Evolutionary conservation across 2,329 filamentous ascomycete genomes (phyloP).

Genomic region (Exserohilum turcica): DNA sequence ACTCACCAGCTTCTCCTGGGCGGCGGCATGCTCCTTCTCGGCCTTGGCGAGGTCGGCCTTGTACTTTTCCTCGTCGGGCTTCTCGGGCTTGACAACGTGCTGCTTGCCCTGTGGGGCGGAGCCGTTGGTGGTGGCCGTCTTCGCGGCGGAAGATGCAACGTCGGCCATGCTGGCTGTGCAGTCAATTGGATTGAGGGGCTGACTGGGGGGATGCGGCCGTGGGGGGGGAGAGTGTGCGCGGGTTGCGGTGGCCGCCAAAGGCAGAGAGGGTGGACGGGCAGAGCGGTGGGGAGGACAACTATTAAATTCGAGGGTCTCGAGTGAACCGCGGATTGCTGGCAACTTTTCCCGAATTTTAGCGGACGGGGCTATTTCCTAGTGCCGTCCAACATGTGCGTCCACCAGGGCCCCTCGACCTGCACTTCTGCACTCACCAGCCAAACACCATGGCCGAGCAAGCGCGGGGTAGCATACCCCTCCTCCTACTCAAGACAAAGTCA

Average conservation of each 20-base stretch:
- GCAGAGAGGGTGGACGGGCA: constrained; percentile 7
- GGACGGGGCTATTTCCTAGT: constrained; percentile 8
- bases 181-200: constrained; percentile 25
- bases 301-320: constrained; percentile 32
- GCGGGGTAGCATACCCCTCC: constrained; percentile 56
- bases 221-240: constrained; percentile 10
- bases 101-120: constrained; percentile 45
- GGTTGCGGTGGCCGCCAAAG: constrained; percentile 11
- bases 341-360: constrained; percentile 32
- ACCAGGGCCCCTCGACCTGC: constrained; percentile 6
- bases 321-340: constrained; percentile 21
- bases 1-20: constrained; percentile 72
- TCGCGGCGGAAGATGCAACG: constrained; percentile 46
- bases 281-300: constrained; percentile 24
- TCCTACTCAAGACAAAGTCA: constrained; percentile 80
- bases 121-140: constrained; percentile 37
- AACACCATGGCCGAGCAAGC: constrained; percentile 31
- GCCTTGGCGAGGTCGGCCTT: constrained; percentile 78
- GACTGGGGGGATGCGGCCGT: constrained; percentile 21
- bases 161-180: constrained; percentile 39
- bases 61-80: constrained; percentile 85
- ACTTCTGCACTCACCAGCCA: constrained; percentile 15
- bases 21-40: constrained; percentile 82
- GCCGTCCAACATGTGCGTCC: constrained; percentile 10
- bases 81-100: constrained; percentile 68